Percentiles rank a stretch among this genome's conserved stretches.
Conservation (phyloP, 2,329 filamentous ascomycete genomes). For the Ilyonectria mors-panacis region DNA sequence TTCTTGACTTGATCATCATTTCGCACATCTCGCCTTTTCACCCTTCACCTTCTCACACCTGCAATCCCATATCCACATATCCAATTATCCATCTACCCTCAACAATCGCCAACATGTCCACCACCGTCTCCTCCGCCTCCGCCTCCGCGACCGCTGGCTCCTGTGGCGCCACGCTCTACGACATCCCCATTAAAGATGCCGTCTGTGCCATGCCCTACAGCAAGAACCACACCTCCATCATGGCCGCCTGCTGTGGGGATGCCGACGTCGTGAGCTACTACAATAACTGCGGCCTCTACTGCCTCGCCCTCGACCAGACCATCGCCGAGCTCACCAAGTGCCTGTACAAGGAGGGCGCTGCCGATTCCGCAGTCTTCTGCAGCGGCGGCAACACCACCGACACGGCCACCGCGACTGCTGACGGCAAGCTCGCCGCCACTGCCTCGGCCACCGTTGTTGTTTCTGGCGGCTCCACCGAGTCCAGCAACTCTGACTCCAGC, state of each 20-base stretch:
- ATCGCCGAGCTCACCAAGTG: constrained; percentile 53
- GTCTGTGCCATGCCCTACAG: constrained; percentile 60
- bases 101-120: not conserved
- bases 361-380: constrained; percentile 60
- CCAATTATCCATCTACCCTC: not conserved
- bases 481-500: constrained; percentile 15
- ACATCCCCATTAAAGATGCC: constrained; percentile 45
- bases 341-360: constrained; percentile 56
- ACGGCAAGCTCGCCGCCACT: constrained; percentile 47
- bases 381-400: constrained; percentile 54
- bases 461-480: constrained; percentile 20
- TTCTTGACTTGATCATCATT: not conserved
- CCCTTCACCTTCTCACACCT: not conserved
- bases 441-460: constrained; percentile 52
- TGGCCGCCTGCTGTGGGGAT: constrained; percentile 61
- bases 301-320: constrained; percentile 54
- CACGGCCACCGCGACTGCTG: constrained; percentile 50
- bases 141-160: not conserved
- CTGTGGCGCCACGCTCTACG: constrained; percentile 3
- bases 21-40: not conserved
- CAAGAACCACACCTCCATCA: constrained; percentile 59
- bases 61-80: not conserved
- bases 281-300: constrained; percentile 66
- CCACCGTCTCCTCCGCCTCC: not conserved
- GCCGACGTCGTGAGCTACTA: constrained; percentile 62